Evolutionary conservation across 768 basidiomycete species (phyloP).

Genomic region (Termitomyces sp.): DNA sequence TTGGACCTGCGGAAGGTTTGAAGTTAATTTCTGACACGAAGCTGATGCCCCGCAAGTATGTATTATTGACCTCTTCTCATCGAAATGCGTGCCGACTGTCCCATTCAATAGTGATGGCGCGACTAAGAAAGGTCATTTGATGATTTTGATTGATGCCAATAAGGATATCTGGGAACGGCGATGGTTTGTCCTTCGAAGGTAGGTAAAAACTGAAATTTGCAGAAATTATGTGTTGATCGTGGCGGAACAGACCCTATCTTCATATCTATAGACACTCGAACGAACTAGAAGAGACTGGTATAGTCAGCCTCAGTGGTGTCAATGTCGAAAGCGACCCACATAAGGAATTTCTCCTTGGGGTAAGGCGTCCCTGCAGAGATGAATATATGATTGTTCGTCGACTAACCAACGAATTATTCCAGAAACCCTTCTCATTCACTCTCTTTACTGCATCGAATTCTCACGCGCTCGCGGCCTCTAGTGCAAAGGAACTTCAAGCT

Average conservation of each 20-base stretch:
- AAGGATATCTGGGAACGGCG: slow-evolving; percentile 77
- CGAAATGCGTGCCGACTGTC: neutral
- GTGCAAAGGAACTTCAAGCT: slow-evolving; percentile 73
- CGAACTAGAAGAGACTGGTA: slow-evolving; percentile 77
- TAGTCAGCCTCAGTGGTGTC: slow-evolving; percentile 80
- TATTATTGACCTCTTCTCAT: slow-evolving; percentile 1
- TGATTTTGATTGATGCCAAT: slow-evolving; percentile 76
- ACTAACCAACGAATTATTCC: neutral
- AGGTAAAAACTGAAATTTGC: neutral
- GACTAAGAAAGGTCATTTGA: slow-evolving; percentile 81
- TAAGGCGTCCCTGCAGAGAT: slow-evolving; percentile 34
- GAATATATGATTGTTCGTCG: neutral
- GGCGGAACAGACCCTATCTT: slow-evolving; percentile 70
- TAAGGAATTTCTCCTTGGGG: slow-evolving; percentile 84
- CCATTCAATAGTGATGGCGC: slow-evolving; percentile 57
- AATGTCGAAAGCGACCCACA: slow-evolving; percentile 83
- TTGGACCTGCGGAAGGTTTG: slow-evolving; percentile 43
- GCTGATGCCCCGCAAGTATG: slow-evolving; percentile 65
- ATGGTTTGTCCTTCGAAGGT: slow-evolving; percentile 90
- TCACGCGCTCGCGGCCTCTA: slow-evolving; percentile 81
- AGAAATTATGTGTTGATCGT: neutral
- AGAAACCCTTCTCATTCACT: slow-evolving; percentile 87
- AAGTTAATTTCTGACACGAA: slow-evolving; percentile 74
- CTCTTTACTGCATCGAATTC: slow-evolving; percentile 92
- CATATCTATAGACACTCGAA: slow-evolving; percentile 81